Evolutionary conservation across 257 asterid species (phyloP).

Genomic region (Nicotiana benthamiana): DNA sequence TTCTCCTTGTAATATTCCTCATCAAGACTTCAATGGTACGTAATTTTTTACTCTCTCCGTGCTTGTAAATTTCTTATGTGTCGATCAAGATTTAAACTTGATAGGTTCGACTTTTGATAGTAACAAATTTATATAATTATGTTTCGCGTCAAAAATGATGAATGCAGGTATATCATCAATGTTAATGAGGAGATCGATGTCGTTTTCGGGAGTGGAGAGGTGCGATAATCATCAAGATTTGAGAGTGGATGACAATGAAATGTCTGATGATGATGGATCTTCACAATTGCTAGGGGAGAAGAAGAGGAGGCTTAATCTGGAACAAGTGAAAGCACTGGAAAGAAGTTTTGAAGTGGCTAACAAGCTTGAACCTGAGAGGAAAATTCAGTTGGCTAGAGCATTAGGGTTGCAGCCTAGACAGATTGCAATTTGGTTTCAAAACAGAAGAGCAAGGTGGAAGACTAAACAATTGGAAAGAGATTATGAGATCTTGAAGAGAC

Average conservation of each 20-base stretch:
- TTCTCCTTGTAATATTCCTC: constrained; percentile 28
- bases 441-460: constrained; percentile 83
- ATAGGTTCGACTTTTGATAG: not conserved
- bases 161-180: constrained; percentile 36
- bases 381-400: constrained; percentile 69
- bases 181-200: constrained; percentile 70
- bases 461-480: constrained; percentile 81
- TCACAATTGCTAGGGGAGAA: constrained; percentile 64
- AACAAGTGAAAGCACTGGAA: constrained; percentile 83
- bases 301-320: constrained; percentile 68
- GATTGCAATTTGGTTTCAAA: constrained; percentile 87
- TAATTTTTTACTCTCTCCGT: not conserved
- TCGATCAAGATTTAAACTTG: not conserved
- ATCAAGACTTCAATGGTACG: constrained; percentile 49
- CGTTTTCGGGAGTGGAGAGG: constrained; percentile 62
- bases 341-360: constrained; percentile 73
- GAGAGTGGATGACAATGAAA: constrained; percentile 46
- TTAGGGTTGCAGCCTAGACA: constrained; percentile 77
- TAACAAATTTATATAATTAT: not conserved
- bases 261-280: constrained; percentile 47
- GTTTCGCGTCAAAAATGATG: no score
- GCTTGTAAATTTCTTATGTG: not conserved
- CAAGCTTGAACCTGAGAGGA: constrained; percentile 80
- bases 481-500: constrained; percentile 56
- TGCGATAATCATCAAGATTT: constrained; percentile 26